Percentiles rank a stretch among this genome's conserved stretches.
Conservation (phyloP, 306 rosid species). For the Medicago lupulina region DNA sequence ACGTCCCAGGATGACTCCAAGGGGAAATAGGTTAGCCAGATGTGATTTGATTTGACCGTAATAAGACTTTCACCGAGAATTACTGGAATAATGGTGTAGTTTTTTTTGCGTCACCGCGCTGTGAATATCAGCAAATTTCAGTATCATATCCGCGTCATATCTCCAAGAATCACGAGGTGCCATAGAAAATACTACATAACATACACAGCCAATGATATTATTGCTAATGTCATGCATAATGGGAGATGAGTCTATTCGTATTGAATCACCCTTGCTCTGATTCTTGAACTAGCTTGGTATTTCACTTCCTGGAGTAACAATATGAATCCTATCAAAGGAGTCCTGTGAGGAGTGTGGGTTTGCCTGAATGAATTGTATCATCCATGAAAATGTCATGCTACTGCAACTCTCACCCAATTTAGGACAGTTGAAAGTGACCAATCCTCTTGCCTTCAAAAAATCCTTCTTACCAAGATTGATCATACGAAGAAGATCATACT, state of each 20-base stretch:
- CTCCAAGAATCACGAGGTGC: neutral
- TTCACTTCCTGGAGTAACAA: conserved; percentile 22
- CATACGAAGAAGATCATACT: neutral
- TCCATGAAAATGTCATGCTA: conserved; percentile 6
- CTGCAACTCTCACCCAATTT: neutral
- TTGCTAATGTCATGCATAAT: neutral
- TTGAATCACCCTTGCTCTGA: neutral
- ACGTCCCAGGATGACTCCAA: neutral
- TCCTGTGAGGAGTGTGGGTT: neutral
- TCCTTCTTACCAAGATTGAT: too few species aligned
- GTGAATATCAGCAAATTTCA: too few species aligned
- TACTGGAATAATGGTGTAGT: neutral
- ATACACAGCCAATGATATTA: conserved; percentile 2
- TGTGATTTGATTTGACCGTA: neutral
- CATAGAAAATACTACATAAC: neutral
- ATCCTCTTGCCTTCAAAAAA: too few species aligned
- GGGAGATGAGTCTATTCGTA: neutral
- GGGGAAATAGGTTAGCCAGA: neutral
- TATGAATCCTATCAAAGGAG: neutral
- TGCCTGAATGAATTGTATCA: neutral
- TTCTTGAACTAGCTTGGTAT: conserved; percentile 29
- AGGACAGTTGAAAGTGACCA: conserved; percentile 18
- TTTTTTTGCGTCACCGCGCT: too few species aligned
- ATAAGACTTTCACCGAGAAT: neutral
- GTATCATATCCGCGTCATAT: too few species aligned